Evolutionary conservation across 2,329 filamentous ascomycete species (phyloP), one percentile per base, ranked within the genome.

Genomic region (Knoxdaviesia capensis): DNA sequence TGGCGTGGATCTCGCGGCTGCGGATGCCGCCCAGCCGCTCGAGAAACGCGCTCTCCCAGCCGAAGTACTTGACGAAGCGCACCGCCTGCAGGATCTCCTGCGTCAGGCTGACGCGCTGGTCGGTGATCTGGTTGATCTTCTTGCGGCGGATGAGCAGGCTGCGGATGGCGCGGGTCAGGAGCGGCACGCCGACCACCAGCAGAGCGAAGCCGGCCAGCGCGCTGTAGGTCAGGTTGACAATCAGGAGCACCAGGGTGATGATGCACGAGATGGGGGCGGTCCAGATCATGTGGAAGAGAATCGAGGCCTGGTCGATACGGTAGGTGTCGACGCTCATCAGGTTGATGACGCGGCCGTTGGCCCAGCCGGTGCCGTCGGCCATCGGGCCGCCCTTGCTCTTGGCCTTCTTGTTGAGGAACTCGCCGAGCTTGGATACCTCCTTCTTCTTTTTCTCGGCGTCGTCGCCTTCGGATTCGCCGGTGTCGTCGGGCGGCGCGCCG

Each of bases 301-400:
- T 85, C 35, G 74, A 84, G 1, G 86, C 86, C 54, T 86, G 80
- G 52, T 96, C 87, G 46, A 98, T 68, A 49, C 88, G 84, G 58
- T 93, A 92, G 0, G 87, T 92, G 55, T 96, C 88, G 38, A 90
- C 85, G 46, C 84, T 88, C 87, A 96, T 94, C 50, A 96, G 56
- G 50, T 92, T 93, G 54, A 90, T 76, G 41, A 96, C 84, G 47
- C 85, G 76, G 28, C 90, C 90, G 52, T 94, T 96, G 44, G 78
- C 78, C 88, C 88, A 96, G 29, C 88, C 90, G 28, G 74, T 66
- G 3, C 80, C 82, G 51, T 90, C 81, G 4, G 74, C 74, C 7
- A 70, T 59, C 5, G 52, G 48, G 4, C 56, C 57, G 40, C 64
- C 62, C 31, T 63, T 61, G 29, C 53, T 57, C 28, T 62, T 57